These are phyloP conservation scores for Alisma plantagoaquatica DNA, from an alignment of 106 monocot species.

Conservation along the genomic window DNA sequence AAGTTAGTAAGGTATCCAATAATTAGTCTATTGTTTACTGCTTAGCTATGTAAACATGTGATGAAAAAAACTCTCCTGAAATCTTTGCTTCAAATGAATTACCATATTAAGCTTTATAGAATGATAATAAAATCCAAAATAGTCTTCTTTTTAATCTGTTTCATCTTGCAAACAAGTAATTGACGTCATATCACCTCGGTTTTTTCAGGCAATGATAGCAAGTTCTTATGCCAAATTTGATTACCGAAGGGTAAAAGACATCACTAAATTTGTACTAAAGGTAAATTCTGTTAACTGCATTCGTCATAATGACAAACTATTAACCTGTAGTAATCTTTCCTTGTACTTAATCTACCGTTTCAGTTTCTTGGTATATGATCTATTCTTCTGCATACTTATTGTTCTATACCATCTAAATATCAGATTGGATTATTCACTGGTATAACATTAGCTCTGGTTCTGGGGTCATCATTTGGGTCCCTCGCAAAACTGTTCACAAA, in stretches of 20 bases:
- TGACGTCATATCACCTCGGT: too few species aligned
- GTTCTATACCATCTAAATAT: too few species aligned
- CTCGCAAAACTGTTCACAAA: constrained; percentile 76
- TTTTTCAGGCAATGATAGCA: constrained; percentile 72
- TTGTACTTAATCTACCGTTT: background rate
- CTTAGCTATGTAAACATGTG: too few species aligned
- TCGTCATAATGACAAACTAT: background rate
- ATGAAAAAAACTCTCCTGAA: too few species aligned
- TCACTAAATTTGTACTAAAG: constrained; percentile 64
- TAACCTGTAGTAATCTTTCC: background rate
- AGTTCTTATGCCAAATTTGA: constrained; percentile 75
- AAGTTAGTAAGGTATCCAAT: too few species aligned
- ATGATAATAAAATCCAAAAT: too few species aligned
- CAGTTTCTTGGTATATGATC: constrained; percentile 1
- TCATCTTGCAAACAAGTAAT: too few species aligned
- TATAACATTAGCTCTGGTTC: constrained; percentile 45
- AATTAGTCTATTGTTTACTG: too few species aligned
- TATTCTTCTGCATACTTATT: too few species aligned
- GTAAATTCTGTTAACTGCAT: constrained; percentile 15
- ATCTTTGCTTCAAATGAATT: too few species aligned
- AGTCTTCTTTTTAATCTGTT: too few species aligned
- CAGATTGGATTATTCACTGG: constrained; percentile 62
- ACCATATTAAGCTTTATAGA: too few species aligned
- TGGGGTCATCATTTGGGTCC: constrained; percentile 61
- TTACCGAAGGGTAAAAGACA: constrained; percentile 66